Evolutionary conservation across 2,329 filamentous ascomycete species (phyloP).

Genomic region (Ascochyta pisi): DNA sequence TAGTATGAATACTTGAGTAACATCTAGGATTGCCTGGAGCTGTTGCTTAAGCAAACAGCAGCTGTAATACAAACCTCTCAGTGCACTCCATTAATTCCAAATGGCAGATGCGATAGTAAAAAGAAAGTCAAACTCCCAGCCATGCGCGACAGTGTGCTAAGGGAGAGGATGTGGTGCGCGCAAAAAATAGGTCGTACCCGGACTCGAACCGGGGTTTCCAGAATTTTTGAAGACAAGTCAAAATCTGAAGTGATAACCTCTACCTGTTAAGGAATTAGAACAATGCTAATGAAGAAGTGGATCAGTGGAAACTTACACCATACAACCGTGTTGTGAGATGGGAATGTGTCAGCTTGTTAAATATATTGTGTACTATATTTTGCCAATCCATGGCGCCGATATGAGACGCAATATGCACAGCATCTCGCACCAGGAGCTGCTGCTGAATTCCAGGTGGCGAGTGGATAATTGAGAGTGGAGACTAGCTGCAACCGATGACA

Average conservation of each 20-base stretch:
- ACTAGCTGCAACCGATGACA: neutral
- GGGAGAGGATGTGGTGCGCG: too few species aligned
- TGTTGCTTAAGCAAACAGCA: too few species aligned
- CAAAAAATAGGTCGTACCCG: conserved; percentile 21
- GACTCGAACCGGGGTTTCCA: conserved; percentile 36
- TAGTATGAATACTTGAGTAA: too few species aligned
- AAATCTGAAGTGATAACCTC: conserved; percentile 40
- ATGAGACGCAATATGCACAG: too few species aligned
- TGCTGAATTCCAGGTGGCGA: neutral
- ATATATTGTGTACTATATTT: too few species aligned
- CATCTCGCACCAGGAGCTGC: neutral
- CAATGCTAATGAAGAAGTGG: neutral
- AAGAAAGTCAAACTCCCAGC: too few species aligned
- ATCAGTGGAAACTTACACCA: conserved; percentile 20
- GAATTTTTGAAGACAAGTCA: conserved; percentile 25
- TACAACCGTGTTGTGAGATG: conserved; percentile 25
- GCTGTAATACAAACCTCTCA: too few species aligned
- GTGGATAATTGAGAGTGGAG: neutral
- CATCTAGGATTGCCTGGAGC: too few species aligned
- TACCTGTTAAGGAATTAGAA: conserved; percentile 21
- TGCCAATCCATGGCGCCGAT: too few species aligned
- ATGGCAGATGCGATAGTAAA: neutral
- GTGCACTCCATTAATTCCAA: too few species aligned
- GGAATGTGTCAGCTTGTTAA: neutral
- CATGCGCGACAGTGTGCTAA: too few species aligned